phyloP scores from a whole-genome alignment of 2,329 filamentous ascomycete species.

The Coniochaeta pulveracea region DNA sequence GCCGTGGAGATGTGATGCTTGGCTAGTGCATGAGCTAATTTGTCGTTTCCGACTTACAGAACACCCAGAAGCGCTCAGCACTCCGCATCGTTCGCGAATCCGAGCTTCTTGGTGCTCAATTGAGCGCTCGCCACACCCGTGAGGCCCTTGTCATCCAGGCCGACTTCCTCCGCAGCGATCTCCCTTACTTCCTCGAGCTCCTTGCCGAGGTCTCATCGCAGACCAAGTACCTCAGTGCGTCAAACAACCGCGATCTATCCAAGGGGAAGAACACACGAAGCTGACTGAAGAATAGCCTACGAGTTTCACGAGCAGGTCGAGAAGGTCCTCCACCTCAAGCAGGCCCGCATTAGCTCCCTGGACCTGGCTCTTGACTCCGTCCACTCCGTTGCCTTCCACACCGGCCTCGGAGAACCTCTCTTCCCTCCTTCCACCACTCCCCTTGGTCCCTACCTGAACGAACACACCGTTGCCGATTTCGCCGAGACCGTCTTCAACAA shows the following conservation, averaged over 20 bases:
- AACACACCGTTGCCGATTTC: constrained; percentile 63
- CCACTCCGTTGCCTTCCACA: constrained; percentile 84
- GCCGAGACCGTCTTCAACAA: constrained; percentile 74
- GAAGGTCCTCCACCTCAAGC: constrained; percentile 63
- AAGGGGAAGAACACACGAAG: constrained; percentile 2
- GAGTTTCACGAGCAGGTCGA: constrained; percentile 86
- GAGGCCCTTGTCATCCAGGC: constrained; percentile 88
- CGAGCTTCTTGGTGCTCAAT: constrained; percentile 87
- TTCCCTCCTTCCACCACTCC: constrained; percentile 62
- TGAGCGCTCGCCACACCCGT: constrained; percentile 78
- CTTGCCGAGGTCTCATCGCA: constrained; percentile 81
- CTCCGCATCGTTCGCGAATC: constrained; percentile 90
- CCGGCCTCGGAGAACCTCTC: constrained; percentile 72
- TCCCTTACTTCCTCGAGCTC: constrained; percentile 95
- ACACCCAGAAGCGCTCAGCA: constrained; percentile 77
- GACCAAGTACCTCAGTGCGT: constrained; percentile 73
- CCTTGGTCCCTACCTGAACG: constrained; percentile 69
- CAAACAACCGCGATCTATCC: constrained; percentile 7
- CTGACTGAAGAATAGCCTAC: constrained; percentile 46
- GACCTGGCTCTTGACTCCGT: constrained; percentile 74
- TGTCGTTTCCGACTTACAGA: constrained; percentile 38
- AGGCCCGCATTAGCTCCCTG: constrained; percentile 55
- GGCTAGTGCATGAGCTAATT: constrained; percentile 33
- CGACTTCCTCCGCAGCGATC: constrained; percentile 89
- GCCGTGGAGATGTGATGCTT: not conserved